Evolutionary conservation across 345 rosid species (phyloP).

Genomic region (Eucalyptus regnans): DNA sequence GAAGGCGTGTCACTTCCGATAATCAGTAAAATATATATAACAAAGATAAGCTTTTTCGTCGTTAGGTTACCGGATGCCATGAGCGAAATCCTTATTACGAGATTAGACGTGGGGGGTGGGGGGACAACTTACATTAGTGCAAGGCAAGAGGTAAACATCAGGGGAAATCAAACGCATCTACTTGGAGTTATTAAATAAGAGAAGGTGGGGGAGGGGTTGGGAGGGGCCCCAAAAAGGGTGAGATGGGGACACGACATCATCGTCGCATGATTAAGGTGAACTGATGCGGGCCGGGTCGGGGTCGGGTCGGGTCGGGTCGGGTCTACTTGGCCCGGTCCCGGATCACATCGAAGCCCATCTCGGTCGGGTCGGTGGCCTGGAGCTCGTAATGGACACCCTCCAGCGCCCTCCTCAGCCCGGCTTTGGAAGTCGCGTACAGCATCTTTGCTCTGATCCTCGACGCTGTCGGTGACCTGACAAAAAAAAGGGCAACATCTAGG

Average conservation of each 20-base stretch:
- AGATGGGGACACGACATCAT: neutral
- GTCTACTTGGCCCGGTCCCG: conserved; percentile 56
- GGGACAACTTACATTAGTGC: conserved; percentile 9
- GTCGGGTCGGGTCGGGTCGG: neutral
- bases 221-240: neutral
- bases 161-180: neutral
- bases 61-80: neutral
- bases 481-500: neutral
- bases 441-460: conserved; percentile 87
- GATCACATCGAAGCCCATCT: conserved; percentile 93
- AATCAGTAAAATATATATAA: neutral
- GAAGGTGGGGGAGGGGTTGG: conserved; percentile 3
- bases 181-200: conserved; percentile 24
- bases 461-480: conserved; percentile 66
- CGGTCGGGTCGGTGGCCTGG: conserved; percentile 92
- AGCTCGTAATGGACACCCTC: conserved; percentile 92
- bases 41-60: neutral
- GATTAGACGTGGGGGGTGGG: neutral
- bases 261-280: neutral
- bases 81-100: neutral
- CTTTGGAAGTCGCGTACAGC: conserved; percentile 83
- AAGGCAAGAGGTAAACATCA: neutral
- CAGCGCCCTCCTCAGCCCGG: conserved; percentile 69
- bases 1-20: neutral
- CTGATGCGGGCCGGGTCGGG: neutral